Conservation (phyloP, 2,329 filamentous ascomycete species). For the Aspergillus tanneri region DNA sequence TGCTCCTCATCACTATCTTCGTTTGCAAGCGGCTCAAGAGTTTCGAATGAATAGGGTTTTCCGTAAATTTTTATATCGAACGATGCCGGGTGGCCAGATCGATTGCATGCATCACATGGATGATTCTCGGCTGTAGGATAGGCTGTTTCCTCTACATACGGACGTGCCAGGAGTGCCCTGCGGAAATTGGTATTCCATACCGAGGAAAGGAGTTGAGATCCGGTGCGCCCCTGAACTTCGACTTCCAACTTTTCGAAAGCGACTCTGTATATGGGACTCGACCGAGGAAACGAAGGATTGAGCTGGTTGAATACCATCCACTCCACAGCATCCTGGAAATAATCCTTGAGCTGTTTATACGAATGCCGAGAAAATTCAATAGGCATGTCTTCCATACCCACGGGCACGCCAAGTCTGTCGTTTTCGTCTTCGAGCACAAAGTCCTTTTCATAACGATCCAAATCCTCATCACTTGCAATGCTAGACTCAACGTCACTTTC, state of each 20-base stretch:
- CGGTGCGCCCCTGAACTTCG: slow-evolving; percentile 65
- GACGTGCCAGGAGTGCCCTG: slow-evolving; percentile 64
- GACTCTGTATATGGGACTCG: slow-evolving; percentile 64
- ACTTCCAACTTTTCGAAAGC: slow-evolving; percentile 71
- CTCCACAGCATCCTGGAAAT: slow-evolving; percentile 72
- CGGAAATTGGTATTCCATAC: slow-evolving; percentile 68
- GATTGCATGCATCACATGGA: slow-evolving; percentile 69
- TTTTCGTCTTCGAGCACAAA: slow-evolving; percentile 67
- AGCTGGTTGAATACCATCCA: slow-evolving; percentile 81
- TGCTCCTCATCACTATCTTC: slow-evolving; percentile 47
- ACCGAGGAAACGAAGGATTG: slow-evolving; percentile 65
- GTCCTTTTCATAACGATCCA: slow-evolving; percentile 59
- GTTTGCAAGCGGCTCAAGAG: slow-evolving; percentile 61
- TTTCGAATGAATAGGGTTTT: slow-evolving; percentile 63
- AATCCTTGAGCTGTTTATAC: slow-evolving; percentile 66
- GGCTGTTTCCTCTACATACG: slow-evolving; percentile 55
- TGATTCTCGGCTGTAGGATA: slow-evolving; percentile 47
- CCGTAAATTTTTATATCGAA: slow-evolving; percentile 64
- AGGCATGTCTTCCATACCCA: slow-evolving; percentile 56
- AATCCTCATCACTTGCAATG: slow-evolving; percentile 41
- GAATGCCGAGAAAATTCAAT: slow-evolving; percentile 67
- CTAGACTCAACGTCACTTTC: slow-evolving; percentile 35
- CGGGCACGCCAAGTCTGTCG: slow-evolving; percentile 57
- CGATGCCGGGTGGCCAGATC: slow-evolving; percentile 65
- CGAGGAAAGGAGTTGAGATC: slow-evolving; percentile 69